These are phyloP conservation scores for Lagenidium giganteum DNA, from an alignment of 352 stramenopile genomes.

Conservation along the genomic window DNA sequence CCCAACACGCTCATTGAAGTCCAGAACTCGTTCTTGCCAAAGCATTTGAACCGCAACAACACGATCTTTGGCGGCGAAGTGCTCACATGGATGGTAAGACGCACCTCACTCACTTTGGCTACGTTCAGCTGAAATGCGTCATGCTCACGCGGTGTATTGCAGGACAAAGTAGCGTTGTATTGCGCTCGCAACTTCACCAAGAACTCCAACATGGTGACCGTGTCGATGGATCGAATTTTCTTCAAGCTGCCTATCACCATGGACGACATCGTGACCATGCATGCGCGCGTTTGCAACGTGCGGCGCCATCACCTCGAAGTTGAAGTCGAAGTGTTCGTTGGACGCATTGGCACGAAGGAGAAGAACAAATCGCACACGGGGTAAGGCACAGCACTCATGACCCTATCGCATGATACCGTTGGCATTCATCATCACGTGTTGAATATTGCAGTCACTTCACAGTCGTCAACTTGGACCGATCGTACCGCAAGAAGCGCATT, in stretches of 20 bases:
- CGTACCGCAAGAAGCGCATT: conserved; percentile 55
- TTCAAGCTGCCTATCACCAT: conserved; percentile 70
- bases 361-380: conserved; percentile 57
- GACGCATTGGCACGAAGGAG: conserved; percentile 35
- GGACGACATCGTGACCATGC: conserved; percentile 63
- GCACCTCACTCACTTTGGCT: background rate
- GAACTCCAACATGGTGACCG: conserved; percentile 60
- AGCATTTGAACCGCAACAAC: conserved; percentile 73
- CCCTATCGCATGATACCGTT: background rate
- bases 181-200: conserved; percentile 67
- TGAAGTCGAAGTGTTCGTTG: conserved; percentile 71
- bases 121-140: background rate
- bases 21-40: conserved; percentile 67
- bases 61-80: conserved; percentile 72
- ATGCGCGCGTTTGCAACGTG: conserved; percentile 49
- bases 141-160: background rate
- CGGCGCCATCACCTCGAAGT: conserved; percentile 63
- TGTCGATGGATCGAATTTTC: conserved; percentile 62
- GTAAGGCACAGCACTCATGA: conserved; percentile 9
- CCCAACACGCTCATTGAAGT: conserved; percentile 66
- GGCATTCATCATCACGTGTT: background rate
- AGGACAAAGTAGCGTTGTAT: conserved; percentile 61
- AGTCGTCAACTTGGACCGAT: conserved; percentile 55
- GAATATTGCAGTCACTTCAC: conserved; percentile 45
- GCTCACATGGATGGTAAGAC: conserved; percentile 47